Evolutionary conservation across 805 yeast species (phyloP).

Genomic region (Candida endomychidarum): DNA sequence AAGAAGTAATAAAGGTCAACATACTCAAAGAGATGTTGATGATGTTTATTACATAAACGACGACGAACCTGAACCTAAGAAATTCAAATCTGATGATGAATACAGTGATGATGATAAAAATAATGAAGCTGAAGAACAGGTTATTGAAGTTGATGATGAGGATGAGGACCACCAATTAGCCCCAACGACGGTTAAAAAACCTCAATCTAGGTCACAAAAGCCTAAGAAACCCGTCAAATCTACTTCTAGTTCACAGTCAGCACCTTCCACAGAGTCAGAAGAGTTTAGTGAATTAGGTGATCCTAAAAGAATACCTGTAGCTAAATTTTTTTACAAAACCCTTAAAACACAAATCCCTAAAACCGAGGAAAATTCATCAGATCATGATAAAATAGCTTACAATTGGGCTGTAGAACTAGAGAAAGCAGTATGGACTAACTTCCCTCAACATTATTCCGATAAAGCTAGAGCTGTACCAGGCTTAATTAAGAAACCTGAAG

Average conservation of each 20-base stretch:
- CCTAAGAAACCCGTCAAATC: slow-evolving; percentile 2
- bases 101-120: slow-evolving; percentile 12
- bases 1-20: slow-evolving; percentile 41
- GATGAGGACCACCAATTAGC: background rate
- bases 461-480: slow-evolving; percentile 57
- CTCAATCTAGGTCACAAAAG: background rate
- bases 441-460: slow-evolving; percentile 54
- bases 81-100: slow-evolving; percentile 7
- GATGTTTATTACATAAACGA: slow-evolving; percentile 13
- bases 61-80: slow-evolving; percentile 7
- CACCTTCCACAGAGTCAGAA: background rate
- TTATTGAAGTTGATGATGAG: slow-evolving; percentile 3
- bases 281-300: slow-evolving; percentile 16
- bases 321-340: slow-evolving; percentile 49
- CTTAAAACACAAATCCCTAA: slow-evolving; percentile 42
- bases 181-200: background rate
- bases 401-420: slow-evolving; percentile 56
- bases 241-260: background rate
- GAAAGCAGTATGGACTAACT: slow-evolving; percentile 42
- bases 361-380: slow-evolving; percentile 22
- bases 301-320: slow-evolving; percentile 49
- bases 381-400: slow-evolving; percentile 33
- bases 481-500: slow-evolving; percentile 51
- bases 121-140: background rate
- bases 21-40: slow-evolving; percentile 25